phyloP scores from a whole-genome alignment of 139 green algal genomes.

The Chlamydomonas sp. region DNA sequence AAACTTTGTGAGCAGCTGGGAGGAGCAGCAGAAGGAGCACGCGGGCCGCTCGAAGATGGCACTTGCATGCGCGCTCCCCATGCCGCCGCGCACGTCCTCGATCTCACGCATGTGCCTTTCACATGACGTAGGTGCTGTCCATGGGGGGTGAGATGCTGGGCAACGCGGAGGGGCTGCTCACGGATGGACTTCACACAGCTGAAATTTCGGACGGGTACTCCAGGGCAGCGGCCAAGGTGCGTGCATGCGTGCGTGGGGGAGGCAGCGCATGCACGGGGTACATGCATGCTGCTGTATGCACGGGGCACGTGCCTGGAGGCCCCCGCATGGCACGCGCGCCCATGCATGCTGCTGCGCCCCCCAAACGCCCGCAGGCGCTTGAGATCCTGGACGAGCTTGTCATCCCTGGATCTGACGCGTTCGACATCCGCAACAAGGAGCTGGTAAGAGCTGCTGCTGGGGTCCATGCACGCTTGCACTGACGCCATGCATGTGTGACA shows the following conservation, averaged over 20 bases:
- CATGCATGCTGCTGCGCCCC: too few relatives aligned
- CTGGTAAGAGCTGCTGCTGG: constrained; percentile 61
- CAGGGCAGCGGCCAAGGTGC: constrained; percentile 66
- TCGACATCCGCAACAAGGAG: constrained; percentile 73
- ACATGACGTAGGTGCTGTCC: constrained; percentile 64
- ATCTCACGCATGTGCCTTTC: background rate
- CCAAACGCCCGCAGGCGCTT: constrained; percentile 55
- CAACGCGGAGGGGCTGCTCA: constrained; percentile 81
- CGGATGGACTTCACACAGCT: constrained; percentile 82
- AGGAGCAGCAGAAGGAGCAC: background rate
- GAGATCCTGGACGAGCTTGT: constrained; percentile 78
- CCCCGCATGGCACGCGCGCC: too few relatives aligned
- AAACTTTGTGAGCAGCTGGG: constrained; percentile 72
- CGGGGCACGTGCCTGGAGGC: too few relatives aligned
- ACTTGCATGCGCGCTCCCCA: too few relatives aligned
- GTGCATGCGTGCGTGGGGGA: too few relatives aligned
- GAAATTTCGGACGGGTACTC: constrained; percentile 94
- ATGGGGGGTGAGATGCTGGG: constrained; percentile 90
- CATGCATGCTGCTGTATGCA: too few relatives aligned
- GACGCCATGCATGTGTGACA: too few relatives aligned
- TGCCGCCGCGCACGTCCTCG: too few relatives aligned
- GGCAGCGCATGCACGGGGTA: too few relatives aligned
- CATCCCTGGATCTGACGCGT: constrained; percentile 59
- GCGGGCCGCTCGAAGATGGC: too few relatives aligned
- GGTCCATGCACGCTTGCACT: constrained; percentile 29